Evolutionary conservation across 176 grass and related monocot species (phyloP), one percentile per base, ranked within the genome.

Genomic region (Avena eriantha): DNA sequence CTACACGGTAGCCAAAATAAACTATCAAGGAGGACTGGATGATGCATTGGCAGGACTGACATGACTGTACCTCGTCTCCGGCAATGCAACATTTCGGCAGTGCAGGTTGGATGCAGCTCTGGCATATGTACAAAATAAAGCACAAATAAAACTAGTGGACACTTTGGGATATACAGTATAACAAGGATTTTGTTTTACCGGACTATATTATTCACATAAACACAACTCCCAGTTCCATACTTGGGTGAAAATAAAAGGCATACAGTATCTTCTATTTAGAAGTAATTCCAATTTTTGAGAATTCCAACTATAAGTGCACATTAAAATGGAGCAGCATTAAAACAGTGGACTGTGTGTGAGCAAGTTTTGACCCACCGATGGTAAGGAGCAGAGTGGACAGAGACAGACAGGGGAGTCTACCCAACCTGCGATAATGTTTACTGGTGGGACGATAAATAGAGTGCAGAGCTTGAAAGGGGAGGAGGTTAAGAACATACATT

Each of bases 401-500:
- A 76, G n/a, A 83, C 56, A 48, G 45, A 76, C 10, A 29, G 31
- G 7, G 7, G 74, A 68, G 67, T 81, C 31, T 17, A 58, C 36
- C 19, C 22, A n/a, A 77, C 59, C 16, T 80, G 17, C 35, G 70
- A n/a, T 22, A 73, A 73, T 48, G 70, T 48, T 47, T 48, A 48
- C 24, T 73, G 70, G 43, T 48, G 70, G 12, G 43, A 73, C 24
- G 70, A 22, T 24, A 73, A 48, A 73, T 73, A 23, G 1, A 73
- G 41, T 36, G 16, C 71, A 18, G 4, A 14, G 10, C 36, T 14
- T 63, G 29, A 80, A 54, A 70, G 73, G 39, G 39, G 39, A 67
- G 55, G 87, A 65, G 21, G 53, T 46, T 53, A 26, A 70, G 26
- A 50, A 55, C 70, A 48, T 90, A 80, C 79, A 45, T 48, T 82